Evolutionary conservation across 192 early-diverging fungal genomes (phyloP).

Genomic region (Mortierella claussenii): DNA sequence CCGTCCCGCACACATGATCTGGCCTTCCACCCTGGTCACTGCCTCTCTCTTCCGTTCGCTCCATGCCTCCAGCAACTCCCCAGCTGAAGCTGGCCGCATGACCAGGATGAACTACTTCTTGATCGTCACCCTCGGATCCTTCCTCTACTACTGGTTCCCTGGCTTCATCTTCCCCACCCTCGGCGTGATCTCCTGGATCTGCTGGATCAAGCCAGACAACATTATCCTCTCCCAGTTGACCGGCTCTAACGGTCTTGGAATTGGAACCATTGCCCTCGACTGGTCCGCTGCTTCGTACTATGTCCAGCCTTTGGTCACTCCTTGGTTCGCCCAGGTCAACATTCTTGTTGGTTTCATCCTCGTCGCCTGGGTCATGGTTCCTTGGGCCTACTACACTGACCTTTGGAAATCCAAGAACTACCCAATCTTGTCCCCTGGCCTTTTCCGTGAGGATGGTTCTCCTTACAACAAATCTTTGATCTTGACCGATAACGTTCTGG

Average conservation of each 20-base stretch:
- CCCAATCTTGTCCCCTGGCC: conserved; percentile 53
- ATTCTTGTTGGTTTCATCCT: conserved; percentile 62
- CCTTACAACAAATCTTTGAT: conserved; percentile 49
- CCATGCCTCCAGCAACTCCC: conserved; percentile 10
- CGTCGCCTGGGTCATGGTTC: conserved; percentile 63
- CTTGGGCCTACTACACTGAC: conserved; percentile 61
- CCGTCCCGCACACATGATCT: conserved; percentile 63
- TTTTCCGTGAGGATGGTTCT: conserved; percentile 52
- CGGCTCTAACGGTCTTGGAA: conserved; percentile 62
- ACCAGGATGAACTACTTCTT: conserved; percentile 71
- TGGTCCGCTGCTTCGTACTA: conserved; percentile 64
- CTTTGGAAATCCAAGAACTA: conserved; percentile 58
- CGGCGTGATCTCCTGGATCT: conserved; percentile 61
- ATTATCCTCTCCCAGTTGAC: conserved; percentile 56
- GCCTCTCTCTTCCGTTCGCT: conserved; percentile 59
- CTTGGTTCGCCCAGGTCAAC: conserved; percentile 61
- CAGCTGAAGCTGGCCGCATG: conserved; percentile 23
- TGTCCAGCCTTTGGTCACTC: conserved; percentile 52
- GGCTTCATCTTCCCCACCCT: conserved; percentile 62
- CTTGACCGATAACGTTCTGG: conserved; percentile 46
- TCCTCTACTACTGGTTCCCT: conserved; percentile 71
- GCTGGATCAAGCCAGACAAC: conserved; percentile 62
- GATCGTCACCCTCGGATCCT: conserved; percentile 59
- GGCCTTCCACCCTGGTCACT: conserved; percentile 60
- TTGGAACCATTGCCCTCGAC: conserved; percentile 68